Evolutionary conservation across 371 early-diverging fungal genomes (phyloP).

Genomic region (Thermomucor indicae-seudaticae): DNA sequence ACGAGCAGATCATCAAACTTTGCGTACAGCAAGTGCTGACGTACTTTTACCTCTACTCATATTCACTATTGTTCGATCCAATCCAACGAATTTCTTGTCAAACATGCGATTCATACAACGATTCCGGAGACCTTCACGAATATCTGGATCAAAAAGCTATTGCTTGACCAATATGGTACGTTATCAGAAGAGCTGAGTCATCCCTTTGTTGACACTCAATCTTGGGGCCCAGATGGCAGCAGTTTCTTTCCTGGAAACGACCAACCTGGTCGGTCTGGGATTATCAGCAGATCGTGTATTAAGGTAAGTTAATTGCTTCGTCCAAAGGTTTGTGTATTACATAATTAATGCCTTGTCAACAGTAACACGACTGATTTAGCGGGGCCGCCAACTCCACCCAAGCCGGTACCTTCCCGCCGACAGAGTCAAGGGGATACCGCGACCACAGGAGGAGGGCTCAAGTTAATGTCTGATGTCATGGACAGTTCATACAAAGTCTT

Average conservation of each 20-base stretch:
- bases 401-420: background rate
- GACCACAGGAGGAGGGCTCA: conserved; percentile 34
- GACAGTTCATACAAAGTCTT: conserved; percentile 39
- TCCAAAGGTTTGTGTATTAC: background rate
- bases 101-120: conserved; percentile 56
- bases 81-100: conserved; percentile 63
- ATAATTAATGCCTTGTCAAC: background rate
- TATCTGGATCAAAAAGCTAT: conserved; percentile 47
- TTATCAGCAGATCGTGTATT: conserved; percentile 41
- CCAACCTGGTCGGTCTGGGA: conserved; percentile 42
- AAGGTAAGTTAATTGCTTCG: conserved; percentile 11
- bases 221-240: conserved; percentile 31
- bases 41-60: conserved; percentile 65
- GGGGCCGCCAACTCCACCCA: conserved; percentile 1
- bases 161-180: conserved; percentile 47
- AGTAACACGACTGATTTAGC: conserved; percentile 1
- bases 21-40: conserved; percentile 48
- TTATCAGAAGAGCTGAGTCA: background rate
- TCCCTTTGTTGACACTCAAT: background rate
- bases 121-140: conserved; percentile 41
- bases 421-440: background rate
- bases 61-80: conserved; percentile 62
- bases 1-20: conserved; percentile 7
- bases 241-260: conserved; percentile 41
- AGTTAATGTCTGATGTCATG: conserved; percentile 37